These are phyloP conservation scores for Coffea canephora DNA, from an alignment of 257 asterid genomes.

Conservation along the genomic window DNA sequence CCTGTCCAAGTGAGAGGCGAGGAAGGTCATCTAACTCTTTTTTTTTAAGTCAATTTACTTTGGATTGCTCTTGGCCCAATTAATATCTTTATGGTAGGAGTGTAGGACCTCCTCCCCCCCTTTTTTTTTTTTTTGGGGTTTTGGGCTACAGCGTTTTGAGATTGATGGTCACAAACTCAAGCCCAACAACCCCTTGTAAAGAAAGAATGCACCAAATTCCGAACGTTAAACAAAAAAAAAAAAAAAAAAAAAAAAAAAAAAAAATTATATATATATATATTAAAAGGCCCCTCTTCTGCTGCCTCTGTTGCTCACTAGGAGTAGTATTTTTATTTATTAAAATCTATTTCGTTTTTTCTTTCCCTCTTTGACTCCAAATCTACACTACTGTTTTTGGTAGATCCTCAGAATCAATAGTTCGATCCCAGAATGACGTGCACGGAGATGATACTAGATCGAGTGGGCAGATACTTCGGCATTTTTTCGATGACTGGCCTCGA, in stretches of 20 bases:
- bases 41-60: constrained; percentile 25
- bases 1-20: background rate
- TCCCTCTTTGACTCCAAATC: constrained; percentile 7
- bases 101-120: constrained; percentile 33
- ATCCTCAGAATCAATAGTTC: constrained; percentile 39
- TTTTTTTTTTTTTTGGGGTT: background rate
- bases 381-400: constrained; percentile 30
- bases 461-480: constrained; percentile 56
- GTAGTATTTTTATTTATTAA: background rate
- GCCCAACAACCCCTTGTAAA: constrained; percentile 45
- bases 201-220: background rate
- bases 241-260: no score
- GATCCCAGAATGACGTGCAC: constrained; percentile 27
- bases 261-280: background rate
- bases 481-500: constrained; percentile 84
- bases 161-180: constrained; percentile 27
- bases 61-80: constrained; percentile 39
- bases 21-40: constrained; percentile 25
- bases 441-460: constrained; percentile 22
- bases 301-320: background rate
- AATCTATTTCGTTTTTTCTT: background rate
- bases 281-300: background rate
- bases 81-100: constrained; percentile 27
- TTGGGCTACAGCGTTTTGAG: constrained; percentile 13
- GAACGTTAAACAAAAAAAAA: no score